Percentiles rank a stretch among this genome's conserved stretches.
These are phyloP conservation scores for Cochlearia excelsa DNA, from an alignment of 345 rosid species.

Conservation along the genomic window DNA sequence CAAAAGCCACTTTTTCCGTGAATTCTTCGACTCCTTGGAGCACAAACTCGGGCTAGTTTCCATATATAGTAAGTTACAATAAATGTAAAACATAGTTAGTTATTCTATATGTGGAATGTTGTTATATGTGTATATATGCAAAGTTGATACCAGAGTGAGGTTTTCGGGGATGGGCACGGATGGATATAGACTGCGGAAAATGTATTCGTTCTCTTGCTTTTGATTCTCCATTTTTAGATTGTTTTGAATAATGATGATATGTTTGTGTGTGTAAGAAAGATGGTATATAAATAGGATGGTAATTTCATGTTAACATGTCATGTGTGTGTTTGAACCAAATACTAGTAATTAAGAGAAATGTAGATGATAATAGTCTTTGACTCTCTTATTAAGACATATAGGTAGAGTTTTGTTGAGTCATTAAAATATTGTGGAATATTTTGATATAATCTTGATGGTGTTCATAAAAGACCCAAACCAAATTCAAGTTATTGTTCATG, in stretches of 20 bases:
- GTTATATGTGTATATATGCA: too few species aligned
- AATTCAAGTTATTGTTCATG: too few species aligned
- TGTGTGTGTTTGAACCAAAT: conserved; percentile 18
- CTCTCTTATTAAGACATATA: neutral
- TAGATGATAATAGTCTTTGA: conserved; percentile 16
- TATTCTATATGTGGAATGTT: too few species aligned
- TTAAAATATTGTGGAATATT: conserved; percentile 8
- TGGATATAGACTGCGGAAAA: conserved; percentile 64
- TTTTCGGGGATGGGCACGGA: conserved; percentile 60
- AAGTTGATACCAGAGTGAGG: conserved; percentile 30
- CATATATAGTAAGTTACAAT: neutral
- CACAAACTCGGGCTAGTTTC: conserved; percentile 60
- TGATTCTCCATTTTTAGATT: conserved; percentile 28
- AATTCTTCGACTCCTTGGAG: conserved; percentile 69
- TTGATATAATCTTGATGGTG: too few species aligned
- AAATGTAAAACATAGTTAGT: too few species aligned
- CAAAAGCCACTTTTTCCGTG: conserved; percentile 73
- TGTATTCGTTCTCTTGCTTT: conserved; percentile 41
- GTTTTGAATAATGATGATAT: conserved; percentile 11
- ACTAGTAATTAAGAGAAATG: conserved; percentile 25
- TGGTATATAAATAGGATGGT: conserved; percentile 27
- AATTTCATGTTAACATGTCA: conserved; percentile 10
- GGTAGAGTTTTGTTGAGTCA: conserved; percentile 38
- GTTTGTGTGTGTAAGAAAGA: conserved; percentile 14
- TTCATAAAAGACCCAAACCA: too few species aligned